Evolutionary conservation across 108 stramenopile species (phyloP).

Genomic region (Discostella stelligeroides): DNA sequence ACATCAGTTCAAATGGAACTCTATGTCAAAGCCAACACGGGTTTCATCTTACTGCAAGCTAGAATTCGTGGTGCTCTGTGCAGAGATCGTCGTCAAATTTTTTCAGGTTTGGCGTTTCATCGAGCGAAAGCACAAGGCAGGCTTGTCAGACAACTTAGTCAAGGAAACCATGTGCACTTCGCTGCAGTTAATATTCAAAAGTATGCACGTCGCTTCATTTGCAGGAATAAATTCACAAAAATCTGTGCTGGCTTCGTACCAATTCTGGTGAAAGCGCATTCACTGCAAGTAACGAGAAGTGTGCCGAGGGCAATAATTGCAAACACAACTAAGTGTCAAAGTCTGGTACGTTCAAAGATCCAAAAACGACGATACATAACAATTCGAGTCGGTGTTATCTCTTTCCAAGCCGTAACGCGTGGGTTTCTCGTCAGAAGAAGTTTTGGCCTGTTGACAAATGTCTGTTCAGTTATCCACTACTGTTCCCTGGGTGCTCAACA

Average conservation of each 20-base stretch:
- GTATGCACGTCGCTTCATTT: not conserved
- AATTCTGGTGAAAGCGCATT: no score
- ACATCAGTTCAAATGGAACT: constrained; percentile 4
- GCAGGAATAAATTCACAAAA: no score
- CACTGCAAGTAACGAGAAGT: no score
- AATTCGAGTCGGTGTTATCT: constrained; percentile 4
- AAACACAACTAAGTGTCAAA: not conserved
- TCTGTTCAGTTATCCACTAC: not conserved
- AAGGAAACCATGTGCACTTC: not conserved
- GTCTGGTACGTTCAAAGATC: not conserved
- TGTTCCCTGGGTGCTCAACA: not conserved
- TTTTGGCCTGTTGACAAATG: not conserved
- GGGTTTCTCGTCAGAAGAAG: constrained; percentile 1
- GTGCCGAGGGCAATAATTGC: no score
- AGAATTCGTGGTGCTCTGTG: constrained; percentile 1
- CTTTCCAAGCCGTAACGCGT: constrained; percentile 16
- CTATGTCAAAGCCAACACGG: constrained; percentile 2
- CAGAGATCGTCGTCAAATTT: not conserved
- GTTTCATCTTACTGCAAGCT: constrained; percentile 2
- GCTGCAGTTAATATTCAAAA: not conserved
- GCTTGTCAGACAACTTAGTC: not conserved
- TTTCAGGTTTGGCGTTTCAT: not conserved
- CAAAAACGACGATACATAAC: constrained; percentile 10
- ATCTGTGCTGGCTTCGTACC: no score
- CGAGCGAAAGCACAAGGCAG: not conserved